Conservation (phyloP, 2,329 filamentous ascomycete species). For the Cryphonectria nitschkei region DNA sequence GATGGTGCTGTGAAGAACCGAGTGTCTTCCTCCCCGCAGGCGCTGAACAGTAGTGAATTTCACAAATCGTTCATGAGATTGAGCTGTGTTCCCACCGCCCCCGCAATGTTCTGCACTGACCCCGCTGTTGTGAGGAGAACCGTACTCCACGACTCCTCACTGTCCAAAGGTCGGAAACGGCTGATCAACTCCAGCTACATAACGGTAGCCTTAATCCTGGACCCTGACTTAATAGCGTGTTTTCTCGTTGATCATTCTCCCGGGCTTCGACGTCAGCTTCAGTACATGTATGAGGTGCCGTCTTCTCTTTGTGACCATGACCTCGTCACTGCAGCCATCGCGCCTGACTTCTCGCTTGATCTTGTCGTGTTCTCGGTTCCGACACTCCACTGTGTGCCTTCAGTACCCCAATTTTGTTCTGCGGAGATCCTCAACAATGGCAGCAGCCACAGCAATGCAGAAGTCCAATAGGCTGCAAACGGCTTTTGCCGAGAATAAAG, state of each 20-base stretch:
- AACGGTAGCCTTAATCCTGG: background rate
- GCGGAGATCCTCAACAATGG: constrained; percentile 20
- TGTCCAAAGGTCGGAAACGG: background rate
- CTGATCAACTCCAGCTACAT: background rate
- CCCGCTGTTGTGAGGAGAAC: constrained; percentile 2
- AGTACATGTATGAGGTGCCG: background rate
- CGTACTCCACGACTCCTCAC: background rate
- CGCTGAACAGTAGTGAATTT: background rate
- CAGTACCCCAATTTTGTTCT: background rate
- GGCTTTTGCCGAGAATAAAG: constrained; percentile 51
- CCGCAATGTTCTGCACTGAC: background rate
- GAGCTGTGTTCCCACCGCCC: background rate
- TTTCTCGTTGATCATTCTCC: background rate
- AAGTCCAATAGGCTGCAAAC: constrained; percentile 53
- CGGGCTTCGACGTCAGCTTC: background rate
- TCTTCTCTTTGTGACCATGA: constrained; percentile 7
- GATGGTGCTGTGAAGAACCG: background rate
- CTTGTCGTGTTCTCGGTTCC: background rate
- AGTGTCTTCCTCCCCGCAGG: background rate
- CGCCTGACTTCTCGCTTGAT: background rate
- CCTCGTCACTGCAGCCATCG: background rate
- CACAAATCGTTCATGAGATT: background rate
- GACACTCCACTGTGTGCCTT: background rate
- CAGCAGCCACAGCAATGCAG: constrained; percentile 42
- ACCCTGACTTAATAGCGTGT: background rate